Evolutionary conservation across 371 early-diverging fungal species (phyloP).

Genomic region (Dentiscutata heterogama): DNA sequence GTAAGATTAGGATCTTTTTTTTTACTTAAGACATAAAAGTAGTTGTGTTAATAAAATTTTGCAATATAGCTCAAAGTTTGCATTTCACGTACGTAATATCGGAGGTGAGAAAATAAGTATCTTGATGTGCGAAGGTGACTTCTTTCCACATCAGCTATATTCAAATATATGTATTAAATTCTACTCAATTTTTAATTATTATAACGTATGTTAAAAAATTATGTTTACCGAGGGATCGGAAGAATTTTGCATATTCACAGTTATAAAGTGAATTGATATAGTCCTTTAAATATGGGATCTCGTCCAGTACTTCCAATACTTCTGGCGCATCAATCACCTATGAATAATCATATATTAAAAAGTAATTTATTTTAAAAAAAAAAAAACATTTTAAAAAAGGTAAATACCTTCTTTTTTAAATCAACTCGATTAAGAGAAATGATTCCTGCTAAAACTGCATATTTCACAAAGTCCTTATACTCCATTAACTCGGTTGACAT

Average conservation of each 20-base stretch:
- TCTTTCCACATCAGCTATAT: constrained; percentile 62
- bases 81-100: constrained; percentile 97
- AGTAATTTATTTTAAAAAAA: neutral
- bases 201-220: constrained; percentile 23
- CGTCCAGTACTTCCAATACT: constrained; percentile 93
- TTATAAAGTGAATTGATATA: constrained; percentile 92
- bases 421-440: constrained; percentile 93
- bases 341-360: neutral
- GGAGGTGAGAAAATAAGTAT: constrained; percentile 85
- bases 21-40: too few species aligned
- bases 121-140: constrained; percentile 64
- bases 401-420: constrained; percentile 90
- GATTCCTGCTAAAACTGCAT: constrained; percentile 91
- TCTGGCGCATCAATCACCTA: constrained; percentile 97
- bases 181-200: neutral
- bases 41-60: too few species aligned
- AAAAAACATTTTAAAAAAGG: neutral
- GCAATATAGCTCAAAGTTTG: too few species aligned
- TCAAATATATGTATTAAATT: neutral
- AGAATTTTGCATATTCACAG: constrained; percentile 95
- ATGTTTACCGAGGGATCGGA: constrained; percentile 73
- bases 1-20: too few species aligned
- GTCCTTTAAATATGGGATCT: constrained; percentile 87
- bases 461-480: constrained; percentile 97
- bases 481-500: constrained; percentile 97